Conservation (phyloP, 768 basidiomycete genomes). For the Xerocomus spinulosus region DNA sequence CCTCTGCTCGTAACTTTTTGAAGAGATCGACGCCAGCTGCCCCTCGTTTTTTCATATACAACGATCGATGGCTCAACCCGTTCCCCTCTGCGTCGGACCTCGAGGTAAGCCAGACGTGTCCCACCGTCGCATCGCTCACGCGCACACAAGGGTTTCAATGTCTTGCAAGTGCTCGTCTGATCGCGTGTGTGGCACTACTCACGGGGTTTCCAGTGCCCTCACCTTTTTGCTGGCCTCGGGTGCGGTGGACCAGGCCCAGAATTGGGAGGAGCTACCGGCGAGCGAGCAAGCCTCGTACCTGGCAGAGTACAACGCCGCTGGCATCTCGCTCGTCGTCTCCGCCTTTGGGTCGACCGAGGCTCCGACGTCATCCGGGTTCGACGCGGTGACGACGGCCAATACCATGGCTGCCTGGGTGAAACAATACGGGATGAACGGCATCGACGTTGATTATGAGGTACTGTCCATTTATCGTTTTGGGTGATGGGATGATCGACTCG, state of each 20-base stretch:
- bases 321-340: conserved; percentile 55
- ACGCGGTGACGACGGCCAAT: conserved; percentile 39
- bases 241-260: conserved; percentile 41
- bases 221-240: conserved; percentile 42
- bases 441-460: conserved; percentile 54
- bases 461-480: background rate
- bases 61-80: conserved; percentile 40
- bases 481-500: background rate
- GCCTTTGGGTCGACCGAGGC: conserved; percentile 43
- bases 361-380: conserved; percentile 39
- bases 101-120: conserved; percentile 26
- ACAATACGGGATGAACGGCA: conserved; percentile 43
- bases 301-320: conserved; percentile 46
- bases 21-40: conserved; percentile 34
- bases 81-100: conserved; percentile 42
- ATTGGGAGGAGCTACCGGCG: conserved; percentile 39
- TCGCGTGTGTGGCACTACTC: background rate
- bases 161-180: conserved; percentile 24
- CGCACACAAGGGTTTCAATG: conserved; percentile 29
- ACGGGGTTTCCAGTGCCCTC: conserved; percentile 27
- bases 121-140: background rate
- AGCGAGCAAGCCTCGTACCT: conserved; percentile 38
- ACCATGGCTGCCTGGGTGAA: conserved; percentile 45
- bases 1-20: conserved; percentile 17
- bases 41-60: conserved; percentile 46